Percentiles rank a stretch among this genome's conserved stretches.
Conservation (phyloP, 176 grass and related monocot genomes). For the Cymbopogon citratus region DNA sequence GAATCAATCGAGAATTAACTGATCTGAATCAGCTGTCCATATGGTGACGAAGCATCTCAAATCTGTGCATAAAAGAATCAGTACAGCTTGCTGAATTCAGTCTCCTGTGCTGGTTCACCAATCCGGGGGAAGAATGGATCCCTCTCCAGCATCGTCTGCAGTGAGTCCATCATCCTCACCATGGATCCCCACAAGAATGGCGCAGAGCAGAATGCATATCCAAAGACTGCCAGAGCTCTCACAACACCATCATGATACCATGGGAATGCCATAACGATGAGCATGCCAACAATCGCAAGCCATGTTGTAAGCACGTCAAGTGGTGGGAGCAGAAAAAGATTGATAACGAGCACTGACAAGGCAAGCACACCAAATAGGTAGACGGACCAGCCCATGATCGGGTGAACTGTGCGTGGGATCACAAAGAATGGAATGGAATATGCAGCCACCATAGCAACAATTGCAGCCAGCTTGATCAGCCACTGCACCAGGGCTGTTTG, state of each 20-base stretch:
- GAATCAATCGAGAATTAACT: slow-evolving; percentile 43
- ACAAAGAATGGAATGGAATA: slow-evolving; percentile 87
- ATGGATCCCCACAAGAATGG: slow-evolving; percentile 70
- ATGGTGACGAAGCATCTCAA: slow-evolving; percentile 17
- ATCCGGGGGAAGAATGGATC: slow-evolving; percentile 68
- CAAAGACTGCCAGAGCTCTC: slow-evolving; percentile 61
- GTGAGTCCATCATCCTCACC: slow-evolving; percentile 51
- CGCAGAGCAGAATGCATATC: slow-evolving; percentile 52
- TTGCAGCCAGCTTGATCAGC: slow-evolving; percentile 55
- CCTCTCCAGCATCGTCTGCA: slow-evolving; percentile 67
- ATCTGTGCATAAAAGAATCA: slow-evolving; percentile 46
- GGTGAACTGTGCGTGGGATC: slow-evolving; percentile 78
- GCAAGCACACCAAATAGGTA: slow-evolving; percentile 68
- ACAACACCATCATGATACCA: slow-evolving; percentile 77
- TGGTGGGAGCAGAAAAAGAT: slow-evolving; percentile 60
- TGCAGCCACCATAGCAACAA: slow-evolving; percentile 48
- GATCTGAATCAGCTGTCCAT: slow-evolving; percentile 15
- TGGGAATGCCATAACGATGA: slow-evolving; percentile 84
- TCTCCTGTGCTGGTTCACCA: slow-evolving; percentile 56
- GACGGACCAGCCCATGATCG: slow-evolving; percentile 83
- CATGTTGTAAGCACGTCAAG: slow-evolving; percentile 61
- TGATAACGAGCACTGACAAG: slow-evolving; percentile 57
- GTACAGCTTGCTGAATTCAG: slow-evolving; percentile 86
- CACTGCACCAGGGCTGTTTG: slow-evolving; percentile 47
- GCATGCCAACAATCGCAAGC: slow-evolving; percentile 46